Evolutionary conservation across 164 flowering plant genomes (phyloP).

Genomic region (Tinospora cordifolia): DNA sequence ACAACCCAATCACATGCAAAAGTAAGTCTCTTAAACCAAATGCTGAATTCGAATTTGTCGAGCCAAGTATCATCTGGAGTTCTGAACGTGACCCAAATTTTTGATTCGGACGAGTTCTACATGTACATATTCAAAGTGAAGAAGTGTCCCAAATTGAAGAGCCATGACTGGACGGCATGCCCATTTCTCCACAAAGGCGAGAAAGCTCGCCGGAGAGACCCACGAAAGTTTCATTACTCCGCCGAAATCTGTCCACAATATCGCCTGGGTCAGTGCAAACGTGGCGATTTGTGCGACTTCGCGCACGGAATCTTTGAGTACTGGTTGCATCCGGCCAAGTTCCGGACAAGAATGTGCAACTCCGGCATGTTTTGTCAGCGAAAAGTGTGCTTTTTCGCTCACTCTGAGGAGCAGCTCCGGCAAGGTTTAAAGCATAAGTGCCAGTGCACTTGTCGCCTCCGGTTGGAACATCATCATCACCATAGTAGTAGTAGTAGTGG

Average conservation of each 20-base stretch:
- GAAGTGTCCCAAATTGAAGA: constrained; percentile 25
- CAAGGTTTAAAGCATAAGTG: constrained; percentile 15
- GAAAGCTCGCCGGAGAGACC: constrained; percentile 52
- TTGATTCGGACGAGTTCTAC: constrained; percentile 35
- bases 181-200: constrained; percentile 53
- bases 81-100: not conserved
- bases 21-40: no score
- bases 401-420: constrained; percentile 42
- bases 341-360: constrained; percentile 52
- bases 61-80: no score
- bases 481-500: no score
- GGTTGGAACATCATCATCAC: no score
- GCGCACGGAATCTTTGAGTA: constrained; percentile 62
- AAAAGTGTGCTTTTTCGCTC: constrained; percentile 67
- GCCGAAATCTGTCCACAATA: constrained; percentile 35
- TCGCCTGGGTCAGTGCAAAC: constrained; percentile 30
- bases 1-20: no score
- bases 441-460: not conserved
- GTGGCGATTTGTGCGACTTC: constrained; percentile 37
- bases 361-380: constrained; percentile 37
- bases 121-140: constrained; percentile 49
- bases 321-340: constrained; percentile 58
- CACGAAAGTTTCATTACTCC: constrained; percentile 24
- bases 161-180: constrained; percentile 60
- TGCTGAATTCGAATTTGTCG: no score